phyloP scores from a whole-genome alignment of 2,329 filamentous ascomycete species.

The Colletotrichum sp. region DNA sequence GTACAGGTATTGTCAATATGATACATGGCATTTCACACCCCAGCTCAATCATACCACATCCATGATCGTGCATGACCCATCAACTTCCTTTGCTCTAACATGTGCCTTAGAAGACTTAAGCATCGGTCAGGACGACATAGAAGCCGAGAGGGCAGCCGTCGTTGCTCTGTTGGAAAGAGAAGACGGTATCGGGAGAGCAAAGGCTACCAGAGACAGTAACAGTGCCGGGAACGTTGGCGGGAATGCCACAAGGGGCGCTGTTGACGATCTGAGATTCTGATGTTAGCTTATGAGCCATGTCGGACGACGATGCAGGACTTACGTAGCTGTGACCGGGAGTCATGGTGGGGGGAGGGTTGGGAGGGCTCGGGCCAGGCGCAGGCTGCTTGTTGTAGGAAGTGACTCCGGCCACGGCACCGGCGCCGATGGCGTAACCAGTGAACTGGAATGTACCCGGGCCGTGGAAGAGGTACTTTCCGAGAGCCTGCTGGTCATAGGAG shows the following conservation, averaged over 20 bases:
- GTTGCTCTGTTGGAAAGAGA: constrained; percentile 3
- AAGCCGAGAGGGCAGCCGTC: constrained; percentile 8
- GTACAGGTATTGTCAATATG: not conserved
- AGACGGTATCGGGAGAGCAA: constrained; percentile 8
- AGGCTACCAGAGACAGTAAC: constrained; percentile 13
- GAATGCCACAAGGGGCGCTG: constrained; percentile 14
- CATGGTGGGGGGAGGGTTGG: constrained; percentile 10
- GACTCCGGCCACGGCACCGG: constrained; percentile 11
- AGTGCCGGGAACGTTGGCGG: not conserved
- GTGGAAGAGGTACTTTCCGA: not conserved
- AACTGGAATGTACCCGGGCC: constrained; percentile 11
- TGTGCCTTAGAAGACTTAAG: not conserved
- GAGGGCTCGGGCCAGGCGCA: constrained; percentile 13
- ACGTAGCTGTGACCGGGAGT: constrained; percentile 14
- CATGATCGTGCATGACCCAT: too few relatives aligned
- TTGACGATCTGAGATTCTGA: not conserved
- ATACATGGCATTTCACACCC: not conserved
- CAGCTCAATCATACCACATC: too few relatives aligned
- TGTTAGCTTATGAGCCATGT: not conserved
- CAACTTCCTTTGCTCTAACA: rapidly evolving
- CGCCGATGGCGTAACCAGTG: constrained; percentile 14
- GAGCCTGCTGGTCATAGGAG: not conserved
- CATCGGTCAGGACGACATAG: constrained; percentile 12
- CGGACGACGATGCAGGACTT: not conserved
- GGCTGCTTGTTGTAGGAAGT: constrained; percentile 11